These are phyloP conservation scores for Rhexocercosporidium sp. DNA, from an alignment of 2,329 filamentous ascomycete genomes.

Conservation along the genomic window DNA sequence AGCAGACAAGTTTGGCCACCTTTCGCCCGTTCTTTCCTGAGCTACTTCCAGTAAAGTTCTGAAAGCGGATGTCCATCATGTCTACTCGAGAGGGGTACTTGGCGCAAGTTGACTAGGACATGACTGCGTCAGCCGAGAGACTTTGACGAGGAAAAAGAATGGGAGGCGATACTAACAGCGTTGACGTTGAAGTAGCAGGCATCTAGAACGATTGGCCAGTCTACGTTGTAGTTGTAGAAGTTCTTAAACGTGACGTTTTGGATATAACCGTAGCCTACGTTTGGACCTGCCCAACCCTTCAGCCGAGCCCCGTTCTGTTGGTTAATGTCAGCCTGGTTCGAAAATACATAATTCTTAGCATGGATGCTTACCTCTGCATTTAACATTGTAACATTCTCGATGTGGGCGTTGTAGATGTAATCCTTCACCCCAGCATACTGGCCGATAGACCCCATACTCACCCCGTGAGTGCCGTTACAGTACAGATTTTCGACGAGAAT, in stretches of 20 bases:
- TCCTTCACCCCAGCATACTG: constrained; percentile 60
- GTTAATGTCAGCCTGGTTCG: background rate
- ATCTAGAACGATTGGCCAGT: constrained; percentile 62
- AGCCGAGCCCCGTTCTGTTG: constrained; percentile 59
- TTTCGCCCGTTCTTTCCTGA: constrained; percentile 60
- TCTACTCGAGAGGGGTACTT: constrained; percentile 61
- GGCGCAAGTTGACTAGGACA: constrained; percentile 50
- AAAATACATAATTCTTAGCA: constrained; percentile 27
- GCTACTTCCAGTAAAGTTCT: constrained; percentile 62
- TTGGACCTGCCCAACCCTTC: constrained; percentile 64
- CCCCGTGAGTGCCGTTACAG: constrained; percentile 63
- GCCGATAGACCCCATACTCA: constrained; percentile 63
- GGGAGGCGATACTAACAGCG: constrained; percentile 7
- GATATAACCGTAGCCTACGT: constrained; percentile 64
- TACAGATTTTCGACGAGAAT: constrained; percentile 64
- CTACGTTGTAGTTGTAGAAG: constrained; percentile 62
- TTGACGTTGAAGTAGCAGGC: constrained; percentile 67
- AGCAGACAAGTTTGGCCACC: constrained; percentile 61
- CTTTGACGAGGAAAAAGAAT: background rate
- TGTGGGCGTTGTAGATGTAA: constrained; percentile 60
- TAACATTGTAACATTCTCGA: constrained; percentile 64
- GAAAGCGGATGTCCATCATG: constrained; percentile 62
- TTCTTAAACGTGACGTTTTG: constrained; percentile 67
- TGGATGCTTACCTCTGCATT: constrained; percentile 47
- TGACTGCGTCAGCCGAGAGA: background rate